Conservation (phyloP, 2,329 filamentous ascomycete genomes). For the Claviceps pazoutovae region DNA sequence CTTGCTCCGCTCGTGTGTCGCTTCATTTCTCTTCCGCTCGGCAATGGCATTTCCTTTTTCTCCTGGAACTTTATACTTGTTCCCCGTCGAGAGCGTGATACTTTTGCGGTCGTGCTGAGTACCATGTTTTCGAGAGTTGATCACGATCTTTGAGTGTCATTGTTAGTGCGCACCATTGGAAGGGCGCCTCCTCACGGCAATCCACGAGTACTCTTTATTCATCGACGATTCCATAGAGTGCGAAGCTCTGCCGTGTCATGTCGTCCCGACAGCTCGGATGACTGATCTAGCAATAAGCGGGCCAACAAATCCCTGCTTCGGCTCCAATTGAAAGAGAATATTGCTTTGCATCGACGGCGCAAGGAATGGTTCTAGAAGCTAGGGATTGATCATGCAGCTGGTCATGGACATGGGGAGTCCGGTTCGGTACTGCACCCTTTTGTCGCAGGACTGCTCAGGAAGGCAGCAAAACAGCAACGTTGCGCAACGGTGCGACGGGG, state of each 20-base stretch:
- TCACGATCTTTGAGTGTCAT: neutral
- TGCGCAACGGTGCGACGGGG: neutral
- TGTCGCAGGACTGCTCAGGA: neutral
- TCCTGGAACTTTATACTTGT: neutral
- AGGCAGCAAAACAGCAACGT: neutral
- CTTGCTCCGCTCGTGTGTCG: conserved; percentile 1
- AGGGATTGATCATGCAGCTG: neutral
- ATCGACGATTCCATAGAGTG: neutral
- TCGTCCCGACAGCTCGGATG: conserved; percentile 6
- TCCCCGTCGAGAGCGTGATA: neutral
- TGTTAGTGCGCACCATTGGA: neutral
- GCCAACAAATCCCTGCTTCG: conserved; percentile 4
- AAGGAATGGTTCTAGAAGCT: neutral
- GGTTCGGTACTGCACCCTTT: neutral
- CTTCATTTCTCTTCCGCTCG: conserved; percentile 1
- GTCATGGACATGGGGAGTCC: neutral
- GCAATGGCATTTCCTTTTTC: neutral
- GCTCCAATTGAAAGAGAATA: neutral
- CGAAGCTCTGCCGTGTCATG: neutral
- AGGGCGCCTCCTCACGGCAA: neutral
- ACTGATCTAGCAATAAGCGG: conserved; percentile 4
- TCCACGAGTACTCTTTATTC: neutral
- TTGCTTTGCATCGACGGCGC: neutral
- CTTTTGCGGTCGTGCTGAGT: neutral
- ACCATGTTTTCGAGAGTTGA: neutral